phyloP scores from a whole-genome alignment of 1,139 yeast species.

The Nakaseomyces sp. region DNA sequence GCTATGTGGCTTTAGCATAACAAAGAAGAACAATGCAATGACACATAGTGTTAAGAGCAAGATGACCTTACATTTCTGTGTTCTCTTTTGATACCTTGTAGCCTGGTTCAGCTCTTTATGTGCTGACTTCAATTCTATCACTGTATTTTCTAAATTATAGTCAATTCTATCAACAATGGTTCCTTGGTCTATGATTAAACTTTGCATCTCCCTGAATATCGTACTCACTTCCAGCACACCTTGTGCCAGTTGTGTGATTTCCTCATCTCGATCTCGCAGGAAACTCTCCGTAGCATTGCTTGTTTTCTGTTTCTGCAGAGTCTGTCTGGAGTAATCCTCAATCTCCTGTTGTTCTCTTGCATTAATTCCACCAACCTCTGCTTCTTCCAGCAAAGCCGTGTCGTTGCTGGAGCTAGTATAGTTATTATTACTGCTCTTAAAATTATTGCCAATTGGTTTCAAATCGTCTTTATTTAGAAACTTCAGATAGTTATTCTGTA shows the following conservation, averaged over 20 bases:
- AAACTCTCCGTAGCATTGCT: slow-evolving; percentile 35
- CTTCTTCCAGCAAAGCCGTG: slow-evolving; percentile 2
- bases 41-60: slow-evolving; percentile 63
- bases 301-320: slow-evolving; percentile 34
- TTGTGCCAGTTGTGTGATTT: slow-evolving; percentile 82
- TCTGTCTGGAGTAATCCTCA: slow-evolving; percentile 40
- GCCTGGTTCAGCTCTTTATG: slow-evolving; percentile 73
- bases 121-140: slow-evolving; percentile 64
- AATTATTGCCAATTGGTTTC: slow-evolving; percentile 24
- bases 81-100: slow-evolving; percentile 70
- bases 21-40: slow-evolving; percentile 59
- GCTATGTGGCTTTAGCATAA: slow-evolving; percentile 54
- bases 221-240: slow-evolving; percentile 90
- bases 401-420: slow-evolving; percentile 8
- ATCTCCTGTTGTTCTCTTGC: slow-evolving; percentile 18
- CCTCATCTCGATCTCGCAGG: slow-evolving; percentile 65
- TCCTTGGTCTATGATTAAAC: slow-evolving; percentile 90
- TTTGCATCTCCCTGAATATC: slow-evolving; percentile 87
- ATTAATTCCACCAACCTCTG: slow-evolving; percentile 25
- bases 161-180: slow-evolving; percentile 87
- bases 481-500: slow-evolving; percentile 82
- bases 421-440: slow-evolving; percentile 14
- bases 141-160: slow-evolving; percentile 76
- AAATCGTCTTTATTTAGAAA: slow-evolving; percentile 63
- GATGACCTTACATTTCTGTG: slow-evolving; percentile 85